Conservation (phyloP, 108 stramenopile genomes). For the Pseudonitzschia pungens region DNA sequence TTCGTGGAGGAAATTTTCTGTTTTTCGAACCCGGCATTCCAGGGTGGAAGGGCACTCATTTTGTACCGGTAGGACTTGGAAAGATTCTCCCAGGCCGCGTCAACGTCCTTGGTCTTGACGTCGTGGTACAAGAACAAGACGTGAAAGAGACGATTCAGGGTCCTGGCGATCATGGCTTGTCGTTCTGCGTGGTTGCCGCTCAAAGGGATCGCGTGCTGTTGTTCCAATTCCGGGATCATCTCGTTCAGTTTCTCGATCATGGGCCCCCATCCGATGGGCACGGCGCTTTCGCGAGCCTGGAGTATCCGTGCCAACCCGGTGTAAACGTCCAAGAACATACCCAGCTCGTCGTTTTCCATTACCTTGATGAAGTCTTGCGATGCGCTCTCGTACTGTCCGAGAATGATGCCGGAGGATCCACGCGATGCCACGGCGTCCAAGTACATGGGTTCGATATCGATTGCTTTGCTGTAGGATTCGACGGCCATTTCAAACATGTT, state of each 20-base stretch:
- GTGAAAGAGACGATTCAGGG: constrained; percentile 68
- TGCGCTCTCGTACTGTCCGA: constrained; percentile 68
- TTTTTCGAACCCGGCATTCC: constrained; percentile 47
- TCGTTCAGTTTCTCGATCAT: constrained; percentile 41
- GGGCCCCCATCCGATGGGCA: constrained; percentile 57
- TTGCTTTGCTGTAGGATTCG: constrained; percentile 50
- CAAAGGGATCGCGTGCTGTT: neutral
- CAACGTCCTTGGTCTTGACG: constrained; percentile 63
- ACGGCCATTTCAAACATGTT: constrained; percentile 84
- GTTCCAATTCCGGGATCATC: constrained; percentile 41
- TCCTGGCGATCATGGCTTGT: constrained; percentile 34
- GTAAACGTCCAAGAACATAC: constrained; percentile 57
- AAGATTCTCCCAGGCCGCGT: constrained; percentile 68
- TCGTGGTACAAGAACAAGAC: constrained; percentile 81
- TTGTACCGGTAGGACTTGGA: constrained; percentile 62
- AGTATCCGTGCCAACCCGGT: constrained; percentile 70
- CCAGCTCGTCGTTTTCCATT: constrained; percentile 47
- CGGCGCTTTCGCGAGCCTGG: constrained; percentile 60
- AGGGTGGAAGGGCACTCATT: constrained; percentile 59
- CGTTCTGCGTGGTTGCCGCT: neutral
- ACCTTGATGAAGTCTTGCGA: constrained; percentile 56
- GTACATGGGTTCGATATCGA: constrained; percentile 58
- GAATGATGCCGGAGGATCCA: constrained; percentile 63
- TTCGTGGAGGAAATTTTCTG: constrained; percentile 58
- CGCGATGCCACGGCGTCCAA: constrained; percentile 63